Conservation (phyloP, 2,329 filamentous ascomycete genomes). For the Ceratocystis ficicola region DNA sequence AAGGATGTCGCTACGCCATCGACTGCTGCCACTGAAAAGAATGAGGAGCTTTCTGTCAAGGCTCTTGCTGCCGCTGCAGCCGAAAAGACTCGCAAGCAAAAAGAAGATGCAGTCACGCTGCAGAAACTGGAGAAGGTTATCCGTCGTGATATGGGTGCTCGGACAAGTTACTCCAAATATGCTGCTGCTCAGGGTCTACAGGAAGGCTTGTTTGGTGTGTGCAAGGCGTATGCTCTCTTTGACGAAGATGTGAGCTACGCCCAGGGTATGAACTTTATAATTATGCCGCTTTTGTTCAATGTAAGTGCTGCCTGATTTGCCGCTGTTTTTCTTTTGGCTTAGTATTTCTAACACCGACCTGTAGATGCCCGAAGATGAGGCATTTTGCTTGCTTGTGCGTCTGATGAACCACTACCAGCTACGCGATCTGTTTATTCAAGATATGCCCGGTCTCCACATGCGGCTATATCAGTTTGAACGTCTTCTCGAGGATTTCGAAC, state of each 20-base stretch:
- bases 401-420: slow-evolving; percentile 95
- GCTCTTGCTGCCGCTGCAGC: slow-evolving; percentile 50
- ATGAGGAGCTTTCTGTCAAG: slow-evolving; percentile 51
- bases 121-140: slow-evolving; percentile 85
- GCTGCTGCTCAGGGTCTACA: slow-evolving; percentile 82
- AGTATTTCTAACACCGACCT: slow-evolving; percentile 16
- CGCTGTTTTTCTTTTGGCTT: neutral
- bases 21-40: slow-evolving; percentile 39
- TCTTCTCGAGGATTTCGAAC: slow-evolving; percentile 83
- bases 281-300: slow-evolving; percentile 93
- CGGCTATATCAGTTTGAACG: slow-evolving; percentile 92
- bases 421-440: slow-evolving; percentile 82
- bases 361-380: slow-evolving; percentile 91
- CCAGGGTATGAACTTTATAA: slow-evolving; percentile 97
- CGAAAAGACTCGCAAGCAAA: slow-evolving; percentile 64
- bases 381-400: slow-evolving; percentile 82
- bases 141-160: slow-evolving; percentile 74
- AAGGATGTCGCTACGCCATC: slow-evolving; percentile 39
- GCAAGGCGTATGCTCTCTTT: slow-evolving; percentile 93
- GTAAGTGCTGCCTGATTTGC: slow-evolving; percentile 36
- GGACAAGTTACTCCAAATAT: slow-evolving; percentile 95
- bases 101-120: slow-evolving; percentile 61
- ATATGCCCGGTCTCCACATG: slow-evolving; percentile 92
- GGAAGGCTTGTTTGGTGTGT: slow-evolving; percentile 86
- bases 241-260: slow-evolving; percentile 93